A percentile compares a stretch with the other conserved stretches of the same genome.
phyloP scores from a whole-genome alignment of 129 eudicot genomes.

The Helianthus tuberosus region DNA sequence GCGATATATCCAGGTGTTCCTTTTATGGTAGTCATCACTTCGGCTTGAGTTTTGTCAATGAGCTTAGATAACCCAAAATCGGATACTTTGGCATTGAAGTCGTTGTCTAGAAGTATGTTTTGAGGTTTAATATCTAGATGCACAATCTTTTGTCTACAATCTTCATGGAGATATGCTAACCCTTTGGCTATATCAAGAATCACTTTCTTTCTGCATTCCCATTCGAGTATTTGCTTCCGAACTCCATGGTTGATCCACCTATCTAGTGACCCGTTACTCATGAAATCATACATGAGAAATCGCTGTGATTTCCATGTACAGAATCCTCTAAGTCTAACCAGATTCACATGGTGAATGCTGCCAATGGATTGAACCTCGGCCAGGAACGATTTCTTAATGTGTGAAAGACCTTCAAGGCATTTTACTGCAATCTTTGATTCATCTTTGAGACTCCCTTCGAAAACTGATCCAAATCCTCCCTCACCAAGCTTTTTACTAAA shows the following conservation, averaged over 20 bases:
- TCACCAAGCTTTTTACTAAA: background rate
- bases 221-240: background rate
- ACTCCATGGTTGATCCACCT: background rate
- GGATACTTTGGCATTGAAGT: background rate
- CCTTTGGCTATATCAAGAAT: constrained; percentile 1
- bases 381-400: background rate
- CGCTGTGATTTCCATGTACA: background rate
- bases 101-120: background rate
- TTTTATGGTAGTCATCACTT: background rate
- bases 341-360: background rate
- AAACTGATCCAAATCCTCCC: constrained; percentile 5
- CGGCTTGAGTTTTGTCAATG: background rate
- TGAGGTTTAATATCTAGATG: background rate
- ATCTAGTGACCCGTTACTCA: background rate
- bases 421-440: background rate
- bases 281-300: background rate
- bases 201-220: background rate
- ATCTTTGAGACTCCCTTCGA: background rate
- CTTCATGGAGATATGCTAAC: constrained; percentile 8
- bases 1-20: background rate
- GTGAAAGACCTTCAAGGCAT: background rate
- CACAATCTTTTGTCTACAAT: background rate
- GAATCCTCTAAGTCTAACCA: background rate
- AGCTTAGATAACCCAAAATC: background rate
- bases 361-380: constrained; percentile 5